Evolutionary conservation across 1,139 yeast species (phyloP).

Genomic region (Blastobotrys arbuscula): DNA sequence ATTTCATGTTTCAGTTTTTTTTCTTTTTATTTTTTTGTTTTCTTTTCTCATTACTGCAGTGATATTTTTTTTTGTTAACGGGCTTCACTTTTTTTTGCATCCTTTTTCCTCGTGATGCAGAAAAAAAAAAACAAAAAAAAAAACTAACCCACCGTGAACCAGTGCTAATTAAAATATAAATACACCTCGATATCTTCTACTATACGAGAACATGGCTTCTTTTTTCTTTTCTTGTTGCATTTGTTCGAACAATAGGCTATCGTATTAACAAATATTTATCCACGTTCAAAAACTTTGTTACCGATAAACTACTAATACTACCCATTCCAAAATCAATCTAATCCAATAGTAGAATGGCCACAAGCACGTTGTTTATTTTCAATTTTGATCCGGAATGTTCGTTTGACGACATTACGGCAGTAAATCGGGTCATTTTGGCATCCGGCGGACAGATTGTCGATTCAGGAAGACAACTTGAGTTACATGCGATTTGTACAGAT

Average conservation of each 20-base stretch:
- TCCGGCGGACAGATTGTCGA: slow-evolving; percentile 2
- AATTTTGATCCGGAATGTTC: slow-evolving; percentile 8
- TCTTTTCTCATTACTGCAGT: neutral
- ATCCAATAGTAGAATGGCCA: no score
- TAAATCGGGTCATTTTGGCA: slow-evolving; percentile 5
- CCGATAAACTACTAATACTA: no score
- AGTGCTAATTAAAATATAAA: neutral
- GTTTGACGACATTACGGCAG: slow-evolving; percentile 3
- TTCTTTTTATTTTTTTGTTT: neutral
- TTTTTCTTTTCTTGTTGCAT: no score
- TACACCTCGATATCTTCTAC: slow-evolving; percentile 1
- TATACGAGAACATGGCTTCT: no score
- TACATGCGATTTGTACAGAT: slow-evolving; percentile 5
- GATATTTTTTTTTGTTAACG: neutral
- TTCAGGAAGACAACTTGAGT: neutral
- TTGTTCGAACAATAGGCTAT: no score
- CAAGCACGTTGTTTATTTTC: slow-evolving; percentile 1
- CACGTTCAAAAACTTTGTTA: no score
- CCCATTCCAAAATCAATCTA: no score
- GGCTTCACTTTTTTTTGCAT: no score
- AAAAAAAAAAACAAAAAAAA: neutral
- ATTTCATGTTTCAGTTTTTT: no score
- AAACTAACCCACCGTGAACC: neutral
- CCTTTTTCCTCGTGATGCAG: neutral
- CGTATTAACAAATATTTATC: no score